A percentile compares a stretch with the other conserved stretches of the same genome.
These are phyloP conservation scores for Trichoderma cornu-damae DNA, from an alignment of 2,329 filamentous ascomycete genomes.

Conservation along the genomic window DNA sequence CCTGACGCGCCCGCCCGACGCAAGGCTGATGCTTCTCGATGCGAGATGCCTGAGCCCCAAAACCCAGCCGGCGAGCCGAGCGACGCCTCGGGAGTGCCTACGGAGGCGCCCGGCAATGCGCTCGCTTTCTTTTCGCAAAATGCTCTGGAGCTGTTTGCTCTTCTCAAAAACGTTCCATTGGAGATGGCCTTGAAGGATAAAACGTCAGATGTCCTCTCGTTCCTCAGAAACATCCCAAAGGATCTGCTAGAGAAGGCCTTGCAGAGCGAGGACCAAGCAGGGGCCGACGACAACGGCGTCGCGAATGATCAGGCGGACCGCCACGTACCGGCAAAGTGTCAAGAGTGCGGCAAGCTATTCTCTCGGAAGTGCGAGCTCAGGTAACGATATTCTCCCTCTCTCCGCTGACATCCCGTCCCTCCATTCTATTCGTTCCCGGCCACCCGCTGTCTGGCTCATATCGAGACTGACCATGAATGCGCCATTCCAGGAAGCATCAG, in stretches of 20 bases:
- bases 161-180: neutral
- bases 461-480: neutral
- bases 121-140: neutral
- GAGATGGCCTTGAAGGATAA: neutral
- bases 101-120: neutral
- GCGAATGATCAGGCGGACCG: neutral
- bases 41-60: neutral
- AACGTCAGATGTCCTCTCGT: neutral
- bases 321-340: slow-evolving; percentile 28
- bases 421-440: too few species aligned
- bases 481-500: slow-evolving; percentile 63
- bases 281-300: slow-evolving; percentile 19
- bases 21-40: neutral
- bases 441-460: too few species aligned
- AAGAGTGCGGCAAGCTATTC: slow-evolving; percentile 44
- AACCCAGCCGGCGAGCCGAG: neutral
- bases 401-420: neutral
- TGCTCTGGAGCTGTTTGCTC: neutral
- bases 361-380: slow-evolving; percentile 52
- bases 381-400: slow-evolving; percentile 36
- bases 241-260: slow-evolving; percentile 33
- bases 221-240: slow-evolving; percentile 26
- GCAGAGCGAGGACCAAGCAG: slow-evolving; percentile 19
- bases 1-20: neutral
- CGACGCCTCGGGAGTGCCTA: neutral